phyloP scores from a whole-genome alignment of 2,329 filamentous ascomycete genomes.

The Fusarium chaquense region DNA sequence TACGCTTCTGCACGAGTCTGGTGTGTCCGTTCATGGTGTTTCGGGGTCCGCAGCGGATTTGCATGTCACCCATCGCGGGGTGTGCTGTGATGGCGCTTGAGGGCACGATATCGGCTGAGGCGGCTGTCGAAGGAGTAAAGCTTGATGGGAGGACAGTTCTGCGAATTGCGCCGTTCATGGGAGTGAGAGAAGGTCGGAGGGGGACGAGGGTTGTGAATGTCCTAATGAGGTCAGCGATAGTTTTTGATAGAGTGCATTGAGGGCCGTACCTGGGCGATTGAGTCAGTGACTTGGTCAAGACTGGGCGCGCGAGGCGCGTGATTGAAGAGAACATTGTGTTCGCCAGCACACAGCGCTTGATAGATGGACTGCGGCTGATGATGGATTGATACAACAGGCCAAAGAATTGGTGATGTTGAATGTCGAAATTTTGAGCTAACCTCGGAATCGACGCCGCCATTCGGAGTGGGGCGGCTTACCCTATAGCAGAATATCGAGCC shows the following conservation, averaged over 20 bases:
- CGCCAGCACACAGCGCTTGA: conserved; percentile 12
- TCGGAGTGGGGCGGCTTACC: conserved; percentile 35
- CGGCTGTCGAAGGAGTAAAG: conserved; percentile 49
- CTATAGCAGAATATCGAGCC: conserved; percentile 11
- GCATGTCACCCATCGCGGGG: conserved; percentile 63
- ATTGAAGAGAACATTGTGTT: conserved; percentile 45
- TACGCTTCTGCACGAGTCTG: conserved; percentile 69
- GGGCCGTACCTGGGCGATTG: conserved; percentile 44
- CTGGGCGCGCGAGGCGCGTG: conserved; percentile 50
- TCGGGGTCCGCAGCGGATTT: conserved; percentile 70
- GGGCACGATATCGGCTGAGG: conserved; percentile 60
- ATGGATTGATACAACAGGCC: conserved; percentile 30
- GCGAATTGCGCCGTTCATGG: conserved; percentile 50
- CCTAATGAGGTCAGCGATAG: conserved; percentile 47
- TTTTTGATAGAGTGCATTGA: background rate
- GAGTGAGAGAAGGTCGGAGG: conserved; percentile 61
- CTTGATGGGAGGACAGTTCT: conserved; percentile 46
- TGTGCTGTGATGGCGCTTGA: conserved; percentile 62
- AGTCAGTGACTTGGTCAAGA: conserved; percentile 43
- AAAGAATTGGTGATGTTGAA: conserved; percentile 37
- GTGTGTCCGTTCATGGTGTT: conserved; percentile 68
- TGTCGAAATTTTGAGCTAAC: conserved; percentile 47
- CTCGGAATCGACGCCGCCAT: conserved; percentile 39
- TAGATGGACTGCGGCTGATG: conserved; percentile 27
- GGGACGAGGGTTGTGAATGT: conserved; percentile 63